phyloP scores from a whole-genome alignment of 768 basidiomycete genomes.

The Phylloporus scabripes region DNA sequence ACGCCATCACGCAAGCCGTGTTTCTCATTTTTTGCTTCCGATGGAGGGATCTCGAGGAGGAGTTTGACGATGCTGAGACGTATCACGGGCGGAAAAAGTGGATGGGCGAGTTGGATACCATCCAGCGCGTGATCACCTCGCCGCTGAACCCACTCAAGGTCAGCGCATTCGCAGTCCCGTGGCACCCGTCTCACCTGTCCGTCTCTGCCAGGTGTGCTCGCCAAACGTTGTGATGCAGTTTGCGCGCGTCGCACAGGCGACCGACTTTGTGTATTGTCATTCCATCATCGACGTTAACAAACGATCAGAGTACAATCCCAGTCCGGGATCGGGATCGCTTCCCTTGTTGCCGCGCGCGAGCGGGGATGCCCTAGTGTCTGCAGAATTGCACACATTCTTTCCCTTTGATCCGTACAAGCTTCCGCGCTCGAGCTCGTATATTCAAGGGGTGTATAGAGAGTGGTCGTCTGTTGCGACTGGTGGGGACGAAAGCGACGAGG shows the following conservation, averaged over 20 bases:
- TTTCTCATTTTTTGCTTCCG: conserved; percentile 98
- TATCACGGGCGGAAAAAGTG: conserved; percentile 59
- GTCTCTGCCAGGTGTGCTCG: conserved; percentile 65
- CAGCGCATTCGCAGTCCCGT: not conserved
- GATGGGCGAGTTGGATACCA: conserved; percentile 73
- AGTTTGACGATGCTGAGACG: conserved; percentile 51
- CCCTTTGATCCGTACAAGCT: conserved; percentile 97
- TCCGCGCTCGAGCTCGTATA: conserved; percentile 67
- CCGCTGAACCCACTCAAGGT: conserved; percentile 83
- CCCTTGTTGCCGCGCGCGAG: conserved; percentile 19
- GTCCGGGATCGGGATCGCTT: conserved; percentile 19
- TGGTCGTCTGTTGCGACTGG: conserved; percentile 78
- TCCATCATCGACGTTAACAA: conserved; percentile 87
- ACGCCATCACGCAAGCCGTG: conserved; percentile 86
- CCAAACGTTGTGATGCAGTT: conserved; percentile 89
- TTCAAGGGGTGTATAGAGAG: conserved; percentile 82
- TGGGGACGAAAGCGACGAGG: conserved; percentile 66
- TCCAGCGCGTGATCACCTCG: conserved; percentile 77
- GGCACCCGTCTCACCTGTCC: not conserved
- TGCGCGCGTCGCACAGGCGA: conserved; percentile 85
- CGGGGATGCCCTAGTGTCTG: conserved; percentile 38
- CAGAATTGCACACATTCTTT: conserved; percentile 90
- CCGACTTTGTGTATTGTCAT: conserved; percentile 91
- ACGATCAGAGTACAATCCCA: conserved; percentile 49
- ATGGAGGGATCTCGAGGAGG: conserved; percentile 80